These are phyloP conservation scores for Taphrina sp. DNA, from an alignment of 1,139 yeast genomes.

Conservation along the genomic window DNA sequence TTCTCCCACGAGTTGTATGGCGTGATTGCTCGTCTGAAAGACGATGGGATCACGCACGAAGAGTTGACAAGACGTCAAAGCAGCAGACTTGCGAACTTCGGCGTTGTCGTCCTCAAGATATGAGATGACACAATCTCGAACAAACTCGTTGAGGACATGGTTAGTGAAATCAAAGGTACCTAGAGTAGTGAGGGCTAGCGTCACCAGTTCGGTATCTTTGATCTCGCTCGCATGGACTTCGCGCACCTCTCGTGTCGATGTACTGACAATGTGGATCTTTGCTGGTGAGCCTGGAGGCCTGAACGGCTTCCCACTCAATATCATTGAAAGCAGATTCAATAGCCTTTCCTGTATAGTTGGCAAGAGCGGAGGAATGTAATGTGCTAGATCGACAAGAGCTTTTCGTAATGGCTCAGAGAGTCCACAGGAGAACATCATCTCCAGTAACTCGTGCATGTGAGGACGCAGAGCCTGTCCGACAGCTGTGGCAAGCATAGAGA, in stretches of 20 bases:
- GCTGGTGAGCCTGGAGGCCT: constrained; percentile 88
- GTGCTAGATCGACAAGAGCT: constrained; percentile 65
- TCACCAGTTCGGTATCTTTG: constrained; percentile 55
- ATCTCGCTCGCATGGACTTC: constrained; percentile 55
- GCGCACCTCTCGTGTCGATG: constrained; percentile 73
- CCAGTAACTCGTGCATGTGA: constrained; percentile 79
- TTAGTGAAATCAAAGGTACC: constrained; percentile 66
- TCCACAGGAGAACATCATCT: constrained; percentile 77
- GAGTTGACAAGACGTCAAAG: constrained; percentile 77
- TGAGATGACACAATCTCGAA: constrained; percentile 72
- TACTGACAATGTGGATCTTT: constrained; percentile 56
- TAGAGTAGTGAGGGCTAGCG: constrained; percentile 70
- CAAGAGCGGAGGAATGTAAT: constrained; percentile 76
- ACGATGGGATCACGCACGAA: constrained; percentile 80
- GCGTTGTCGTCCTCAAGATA: constrained; percentile 79
- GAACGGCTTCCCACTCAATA: constrained; percentile 78
- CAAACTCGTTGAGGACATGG: constrained; percentile 79
- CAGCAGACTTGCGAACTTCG: constrained; percentile 78
- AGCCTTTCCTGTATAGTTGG: constrained; percentile 68
- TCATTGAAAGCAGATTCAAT: constrained; percentile 68
- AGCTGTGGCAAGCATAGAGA: constrained; percentile 80
- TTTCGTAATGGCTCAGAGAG: constrained; percentile 75
- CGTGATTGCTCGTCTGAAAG: constrained; percentile 77
- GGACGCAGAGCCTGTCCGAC: constrained; percentile 95
- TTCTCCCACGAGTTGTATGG: constrained; percentile 79